Evolutionary conservation across 2,329 filamentous ascomycete species (phyloP).

Genomic region (Fusarium ambrosium): DNA sequence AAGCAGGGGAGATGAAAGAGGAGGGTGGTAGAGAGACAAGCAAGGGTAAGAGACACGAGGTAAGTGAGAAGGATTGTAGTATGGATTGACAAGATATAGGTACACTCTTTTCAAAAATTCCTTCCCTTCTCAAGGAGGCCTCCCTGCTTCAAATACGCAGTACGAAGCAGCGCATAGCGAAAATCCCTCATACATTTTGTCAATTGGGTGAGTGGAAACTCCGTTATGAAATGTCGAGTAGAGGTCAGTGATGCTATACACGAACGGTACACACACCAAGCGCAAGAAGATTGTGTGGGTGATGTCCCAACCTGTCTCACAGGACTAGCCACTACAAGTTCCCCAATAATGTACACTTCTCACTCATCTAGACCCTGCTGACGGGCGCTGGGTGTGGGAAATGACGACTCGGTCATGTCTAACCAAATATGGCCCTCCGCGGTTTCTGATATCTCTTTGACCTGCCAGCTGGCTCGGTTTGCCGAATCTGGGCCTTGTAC

Average conservation of each 20-base stretch:
- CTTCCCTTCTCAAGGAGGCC: constrained; percentile 24
- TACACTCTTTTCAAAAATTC: constrained; percentile 12
- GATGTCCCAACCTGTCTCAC: constrained; percentile 28
- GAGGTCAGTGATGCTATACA: constrained; percentile 35
- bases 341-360: constrained; percentile 1
- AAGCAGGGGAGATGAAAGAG: background rate
- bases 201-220: background rate
- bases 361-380: constrained; percentile 11
- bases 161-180: constrained; percentile 6
- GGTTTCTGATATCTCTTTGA: constrained; percentile 28
- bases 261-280: constrained; percentile 28
- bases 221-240: constrained; percentile 35
- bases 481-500: constrained; percentile 13
- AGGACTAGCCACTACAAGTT: constrained; percentile 26
- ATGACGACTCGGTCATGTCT: constrained; percentile 24
- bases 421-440: constrained; percentile 15
- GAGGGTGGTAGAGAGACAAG: background rate
- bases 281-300: constrained; percentile 36
- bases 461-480: background rate
- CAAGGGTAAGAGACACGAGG: background rate
- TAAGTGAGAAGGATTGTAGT: constrained; percentile 18
- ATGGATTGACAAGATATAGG: constrained; percentile 26
- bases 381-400: constrained; percentile 27
- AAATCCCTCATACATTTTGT: constrained; percentile 34
- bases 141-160: constrained; percentile 15